Evolutionary conservation across 2,329 filamentous ascomycete species (phyloP).

Genomic region (Aulographum hederae): DNA sequence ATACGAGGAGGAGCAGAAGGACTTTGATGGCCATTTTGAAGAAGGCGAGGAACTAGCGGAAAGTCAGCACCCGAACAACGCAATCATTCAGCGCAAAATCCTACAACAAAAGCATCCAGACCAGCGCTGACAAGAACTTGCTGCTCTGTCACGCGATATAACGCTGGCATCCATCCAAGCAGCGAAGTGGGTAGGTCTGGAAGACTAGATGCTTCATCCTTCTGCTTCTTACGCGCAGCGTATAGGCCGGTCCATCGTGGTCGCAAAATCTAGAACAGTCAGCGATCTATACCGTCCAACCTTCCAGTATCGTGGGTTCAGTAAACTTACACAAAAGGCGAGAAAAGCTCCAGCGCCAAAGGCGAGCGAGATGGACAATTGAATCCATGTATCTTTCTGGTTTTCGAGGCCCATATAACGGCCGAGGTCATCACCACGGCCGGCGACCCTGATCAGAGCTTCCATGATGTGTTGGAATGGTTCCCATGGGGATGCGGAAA

Average conservation of each 20-base stretch:
- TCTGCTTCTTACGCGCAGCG: slow-evolving; percentile 66
- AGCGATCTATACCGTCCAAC: slow-evolving; percentile 9
- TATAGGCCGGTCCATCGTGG: slow-evolving; percentile 87
- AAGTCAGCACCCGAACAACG: slow-evolving; percentile 6
- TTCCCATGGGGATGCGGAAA: too few species aligned
- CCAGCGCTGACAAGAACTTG: slow-evolving; percentile 81
- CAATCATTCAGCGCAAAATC: too few species aligned
- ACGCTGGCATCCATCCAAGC: slow-evolving; percentile 80
- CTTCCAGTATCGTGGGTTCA: not conserved
- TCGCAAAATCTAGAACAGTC: slow-evolving; percentile 48
- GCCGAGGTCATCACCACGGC: too few species aligned
- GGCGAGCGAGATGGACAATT: slow-evolving; percentile 53
- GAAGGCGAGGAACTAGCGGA: slow-evolving; percentile 65
- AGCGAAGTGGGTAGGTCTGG: slow-evolving; percentile 69
- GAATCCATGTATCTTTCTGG: slow-evolving; percentile 31
- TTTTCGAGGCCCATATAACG: slow-evolving; percentile 10
- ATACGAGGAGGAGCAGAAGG: slow-evolving; percentile 60
- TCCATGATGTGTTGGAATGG: too few species aligned
- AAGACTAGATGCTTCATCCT: slow-evolving; percentile 43
- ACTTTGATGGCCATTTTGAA: slow-evolving; percentile 91
- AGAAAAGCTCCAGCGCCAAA: slow-evolving; percentile 56
- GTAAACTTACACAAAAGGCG: slow-evolving; percentile 49
- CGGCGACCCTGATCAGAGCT: too few species aligned
- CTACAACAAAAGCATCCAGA: slow-evolving; percentile 83
- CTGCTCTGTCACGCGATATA: slow-evolving; percentile 74